Base-by-base conservation (phyloP, 768 basidiomycete species). In the Mycena alexandri region DNA sequence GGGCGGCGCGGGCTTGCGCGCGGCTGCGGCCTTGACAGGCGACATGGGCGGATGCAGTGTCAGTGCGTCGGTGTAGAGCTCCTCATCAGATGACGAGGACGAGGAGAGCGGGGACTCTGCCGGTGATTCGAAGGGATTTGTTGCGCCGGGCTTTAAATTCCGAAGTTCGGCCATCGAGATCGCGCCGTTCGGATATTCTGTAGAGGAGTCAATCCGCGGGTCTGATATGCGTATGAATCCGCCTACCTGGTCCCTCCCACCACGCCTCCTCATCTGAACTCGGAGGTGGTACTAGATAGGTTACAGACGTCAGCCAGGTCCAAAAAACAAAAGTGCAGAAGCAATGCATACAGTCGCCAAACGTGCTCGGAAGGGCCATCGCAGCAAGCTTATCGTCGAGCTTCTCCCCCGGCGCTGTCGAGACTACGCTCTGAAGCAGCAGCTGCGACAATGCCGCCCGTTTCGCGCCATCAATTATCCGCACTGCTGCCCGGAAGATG, bases 1-100 rank as follows among this genome's bases (percentile, higher is more conserved):
- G 2, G 85, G 84, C 19, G 87, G 87, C 10, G 86, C 83, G 78
- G 81, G 78, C 67, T 81, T 81, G 61, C 81, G 78, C 43, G 75
- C 73, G 25, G 61, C 61, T n/a, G 70, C 65, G 34, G 80, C 76
- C 67, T 82, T 85, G 52, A 89, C 84, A 22, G 93, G 92, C 50
- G 85, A 83, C 71, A 93, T 86, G 10, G 93, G 91, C 54, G 88
- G 82, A 70, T 89, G 93, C 56, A 93, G 75, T n/a, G 87, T 81
- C 44, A 90, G 80, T 8, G 92, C 93, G 72, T 92, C 86, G 38
- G 84, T 86, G 79, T 93, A 95, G 21, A 95, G 80, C 73, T 94
- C 93, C 75, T 95, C 94, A 69, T 95, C 94, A 2, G 92, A 93
- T 10, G 92, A 91, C 10, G 94, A 92, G 9, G 90, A 93, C 3